Evolutionary conservation across 208 protist species (phyloP), one percentile per base, ranked within the genome.

Genomic region (Naegleria lovaniensis): DNA sequence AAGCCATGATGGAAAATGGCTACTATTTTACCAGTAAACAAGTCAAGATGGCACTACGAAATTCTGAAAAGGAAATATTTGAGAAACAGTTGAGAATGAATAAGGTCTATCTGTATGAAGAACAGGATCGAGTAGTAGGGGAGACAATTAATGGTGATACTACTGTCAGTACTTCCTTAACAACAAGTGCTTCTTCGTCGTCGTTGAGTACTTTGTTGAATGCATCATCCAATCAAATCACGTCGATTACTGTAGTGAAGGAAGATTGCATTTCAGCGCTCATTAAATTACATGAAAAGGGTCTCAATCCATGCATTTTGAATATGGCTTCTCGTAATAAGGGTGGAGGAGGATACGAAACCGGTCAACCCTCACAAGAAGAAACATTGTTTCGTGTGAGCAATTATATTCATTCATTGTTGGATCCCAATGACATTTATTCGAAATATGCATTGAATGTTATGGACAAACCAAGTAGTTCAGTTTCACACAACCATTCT

Each of bases 371-470:
- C 9, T n/a, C 88, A 25, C 90, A 92, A 33, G 90, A 92, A 90
- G 90, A 92, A 33, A 91, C 91, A 1, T 19, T 92, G 16, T 92
- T 92, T 89, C 11, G 90, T 29, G 13, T 41, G 91, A 91, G 88
- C 3, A 43, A 41, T 59, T 92, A 92, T 51, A 92, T 87, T 52
- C 29, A 55, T 41, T 92, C 79, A 2, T 33, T 92, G 15, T 67
- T 67, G 22, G 55, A 67, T 67, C 55, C 55, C 11, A 67, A 67
- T 67, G 55, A 67, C 22, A 67, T 67, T 67, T 48, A 48, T 67
- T 67, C 55, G 1, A 67, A 67, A 67, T 29, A 29, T 19, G 4
- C 15, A n/a, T n/a, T n/a, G n/a, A n/a, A n/a, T n/a, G n/a, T n/a
- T n/a, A n/a, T n/a, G n/a, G n/a, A n/a, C n/a, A 58, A 58, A 19